Base-by-base conservation (phyloP, 2,329 filamentous ascomycete genomes). In the Phyllosticta citribraziliensis region DNA sequence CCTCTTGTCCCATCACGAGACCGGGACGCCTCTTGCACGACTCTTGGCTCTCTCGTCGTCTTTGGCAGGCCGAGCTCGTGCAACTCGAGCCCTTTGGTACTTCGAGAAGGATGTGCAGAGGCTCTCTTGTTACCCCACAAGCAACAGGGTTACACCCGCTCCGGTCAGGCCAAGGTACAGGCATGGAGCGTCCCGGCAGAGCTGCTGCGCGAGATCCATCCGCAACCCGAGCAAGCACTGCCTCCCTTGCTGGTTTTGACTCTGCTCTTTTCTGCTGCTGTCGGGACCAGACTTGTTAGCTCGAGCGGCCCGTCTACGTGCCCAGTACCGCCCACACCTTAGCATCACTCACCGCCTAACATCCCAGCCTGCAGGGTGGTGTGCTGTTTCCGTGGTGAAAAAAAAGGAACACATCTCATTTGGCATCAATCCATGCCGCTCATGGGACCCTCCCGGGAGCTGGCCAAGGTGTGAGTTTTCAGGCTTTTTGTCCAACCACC, bases 141-240 rank as follows among this genome's bases (percentile, higher is more conserved):
- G n/a, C n/a, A 11, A 9, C 59, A 60, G 54, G 33, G 53, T 60
- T 56, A 56, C 58, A 56, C 58, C 58, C 58, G 58, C 30, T 60
- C 58, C 58, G 58, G 56, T 55, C 14, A 47, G 30, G 25, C 47
- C 54, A 53, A 54, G 50, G 52, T 27, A 52, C 10, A 50, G 30
- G 58, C 58, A 53, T 60, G 33, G 33, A 27, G 50, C n/a, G 22
- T 47, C 14, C 40, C 56, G 30, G 12, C 57, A 58, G 22, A 30
- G 57, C 52, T 50, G 56, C 50, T 58, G 30, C 19, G 22, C 24
- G 35, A 35, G 40, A 33, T 50, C 30, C 30, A 52, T 33, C 24
- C 35, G 17, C 33, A 35, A 47, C 33, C 55, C 35, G 40, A 50
- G 52, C 12, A 40, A 55, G 52, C 57, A 58, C 57, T 58, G 57